phyloP scores from a whole-genome alignment of 495 filamentous ascomycete species.

The Cairneyella variabilis region DNA sequence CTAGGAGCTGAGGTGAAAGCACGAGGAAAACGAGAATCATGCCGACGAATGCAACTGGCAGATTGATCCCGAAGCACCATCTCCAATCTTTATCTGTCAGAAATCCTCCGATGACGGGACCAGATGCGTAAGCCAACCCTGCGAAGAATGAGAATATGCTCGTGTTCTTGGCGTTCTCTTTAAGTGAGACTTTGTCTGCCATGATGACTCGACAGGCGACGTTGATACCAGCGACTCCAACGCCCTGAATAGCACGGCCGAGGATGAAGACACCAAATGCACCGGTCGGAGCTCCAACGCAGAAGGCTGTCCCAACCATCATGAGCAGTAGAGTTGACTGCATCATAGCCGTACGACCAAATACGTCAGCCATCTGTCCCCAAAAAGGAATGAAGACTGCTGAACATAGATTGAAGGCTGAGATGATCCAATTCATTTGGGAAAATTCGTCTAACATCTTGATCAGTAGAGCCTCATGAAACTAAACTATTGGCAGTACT shows the following conservation, averaged over 20 bases:
- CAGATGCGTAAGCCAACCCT: conserved; percentile 48
- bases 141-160: conserved; percentile 49
- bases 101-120: conserved; percentile 48
- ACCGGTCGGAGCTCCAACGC: conserved; percentile 45
- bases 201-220: conserved; percentile 50
- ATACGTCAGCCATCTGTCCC: conserved; percentile 41
- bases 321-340: conserved; percentile 45
- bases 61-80: conserved; percentile 51
- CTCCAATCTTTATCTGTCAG: conserved; percentile 6
- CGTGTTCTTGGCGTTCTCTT: conserved; percentile 53
- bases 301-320: conserved; percentile 46
- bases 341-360: conserved; percentile 46
- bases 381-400: conserved; percentile 31
- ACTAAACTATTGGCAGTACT: conserved; percentile 4
- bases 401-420: conserved; percentile 57
- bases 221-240: conserved; percentile 47
- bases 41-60: conserved; percentile 39
- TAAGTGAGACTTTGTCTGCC: conserved; percentile 51
- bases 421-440: conserved; percentile 62
- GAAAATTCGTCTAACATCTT: conserved; percentile 28
- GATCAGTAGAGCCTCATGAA: neutral
- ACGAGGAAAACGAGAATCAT: conserved; percentile 37
- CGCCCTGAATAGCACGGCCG: conserved; percentile 54
- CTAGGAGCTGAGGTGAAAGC: conserved; percentile 35
- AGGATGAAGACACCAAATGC: conserved; percentile 51